Base-by-base conservation (phyloP, 2,329 filamentous ascomycete genomes). In the Exophiala alcalophila region DNA sequence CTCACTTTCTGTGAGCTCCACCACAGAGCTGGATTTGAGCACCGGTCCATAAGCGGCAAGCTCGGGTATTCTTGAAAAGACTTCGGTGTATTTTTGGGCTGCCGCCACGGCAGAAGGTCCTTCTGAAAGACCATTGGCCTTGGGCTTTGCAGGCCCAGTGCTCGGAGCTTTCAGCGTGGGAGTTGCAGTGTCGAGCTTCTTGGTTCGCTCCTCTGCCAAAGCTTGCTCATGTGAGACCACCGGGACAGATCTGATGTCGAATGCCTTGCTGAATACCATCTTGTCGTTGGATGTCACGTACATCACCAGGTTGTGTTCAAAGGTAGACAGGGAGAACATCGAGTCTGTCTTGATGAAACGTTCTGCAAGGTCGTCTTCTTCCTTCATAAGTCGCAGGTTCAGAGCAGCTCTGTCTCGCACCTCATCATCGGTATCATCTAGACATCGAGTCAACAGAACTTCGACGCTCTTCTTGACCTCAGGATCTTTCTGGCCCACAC, bases 351-450 rank as follows among this genome's bases (percentile, higher is more conserved):
- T 92, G 63, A 97, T 87, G 65, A 98, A 97, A 47, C 81, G 80
- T 54, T 80, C 76, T 1, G 90, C 89, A 66, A 90, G 75, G 48
- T 94, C 86, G 57, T 94, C 87, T 56, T 94, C 88, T 55, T 95
- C 87, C 49, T 82, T 78, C 86, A 98, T 97, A 50, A 98, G 72
- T 60, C 89, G 79, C 46, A 98, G 73, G 65, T 95, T 97, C 33
- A 98, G 72, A 3, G 91, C 90, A 49, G 92, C 92, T 63, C 92
- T 88, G 63, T 98, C 92, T 57, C 92, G 82, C 44, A 98, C 92
- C 69, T 98, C 92, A 60, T 98, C 92, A 66, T 98, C 92, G 3
- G 90, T 90, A 63, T 98, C 92, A 64, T 98, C 92, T 57, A 98
- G 70, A 65, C 92, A 98, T 62, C 92, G 80, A 18, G 86, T 94